A percentile compares a stretch with the other conserved stretches of the same genome.
These are phyloP conservation scores for Monosporozyma servazzii DNA, from an alignment of 805 yeast species.

Conservation along the genomic window DNA sequence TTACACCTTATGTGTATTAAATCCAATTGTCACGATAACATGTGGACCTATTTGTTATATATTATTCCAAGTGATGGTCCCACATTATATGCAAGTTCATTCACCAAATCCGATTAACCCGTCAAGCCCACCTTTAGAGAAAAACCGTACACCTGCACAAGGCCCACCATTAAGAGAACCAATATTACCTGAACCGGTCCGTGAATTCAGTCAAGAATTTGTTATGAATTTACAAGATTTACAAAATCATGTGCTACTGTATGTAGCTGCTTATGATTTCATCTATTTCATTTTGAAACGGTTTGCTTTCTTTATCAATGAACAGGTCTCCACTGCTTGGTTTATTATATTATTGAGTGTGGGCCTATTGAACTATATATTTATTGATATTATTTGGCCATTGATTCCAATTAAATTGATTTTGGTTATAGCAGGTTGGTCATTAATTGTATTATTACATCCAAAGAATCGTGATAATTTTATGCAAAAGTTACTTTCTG, in stretches of 20 bases:
- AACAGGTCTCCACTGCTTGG: slow-evolving; percentile 44
- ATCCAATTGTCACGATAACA: slow-evolving; percentile 46
- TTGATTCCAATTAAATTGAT: slow-evolving; percentile 33
- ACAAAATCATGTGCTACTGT: slow-evolving; percentile 69
- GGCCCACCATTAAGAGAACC: slow-evolving; percentile 44
- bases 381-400: slow-evolving; percentile 21
- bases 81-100: slow-evolving; percentile 53
- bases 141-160: slow-evolving; percentile 39
- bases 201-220: slow-evolving; percentile 72
- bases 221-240: slow-evolving; percentile 70
- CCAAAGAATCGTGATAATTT: slow-evolving; percentile 44
- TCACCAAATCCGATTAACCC: slow-evolving; percentile 44
- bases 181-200: slow-evolving; percentile 57
- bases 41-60: slow-evolving; percentile 48
- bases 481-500: slow-evolving; percentile 44
- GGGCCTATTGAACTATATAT: slow-evolving; percentile 25
- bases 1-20: slow-evolving; percentile 44
- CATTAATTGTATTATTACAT: slow-evolving; percentile 35
- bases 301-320: slow-evolving; percentile 58
- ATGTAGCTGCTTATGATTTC: slow-evolving; percentile 54
- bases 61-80: slow-evolving; percentile 50
- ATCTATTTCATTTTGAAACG: slow-evolving; percentile 40
- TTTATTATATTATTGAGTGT: slow-evolving; percentile 34
- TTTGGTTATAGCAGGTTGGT: slow-evolving; percentile 43
- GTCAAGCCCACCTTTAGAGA: slow-evolving; percentile 12